phyloP scores from a whole-genome alignment of 2,329 filamentous ascomycete genomes.

The Talaromyces sp. region DNA sequence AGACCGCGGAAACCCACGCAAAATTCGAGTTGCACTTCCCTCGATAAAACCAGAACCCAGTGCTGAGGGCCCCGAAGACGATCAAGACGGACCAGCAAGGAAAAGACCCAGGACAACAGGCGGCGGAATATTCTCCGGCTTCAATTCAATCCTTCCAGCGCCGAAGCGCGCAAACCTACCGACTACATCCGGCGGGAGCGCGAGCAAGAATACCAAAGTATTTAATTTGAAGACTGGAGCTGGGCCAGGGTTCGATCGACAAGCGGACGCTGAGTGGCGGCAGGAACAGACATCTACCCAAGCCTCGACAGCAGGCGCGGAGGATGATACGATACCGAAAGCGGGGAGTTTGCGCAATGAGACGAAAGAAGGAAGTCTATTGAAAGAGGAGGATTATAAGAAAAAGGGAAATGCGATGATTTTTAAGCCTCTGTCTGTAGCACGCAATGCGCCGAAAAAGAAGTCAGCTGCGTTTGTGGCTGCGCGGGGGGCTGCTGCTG shows the following conservation, averaged over 20 bases:
- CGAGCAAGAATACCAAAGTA: constrained; percentile 45
- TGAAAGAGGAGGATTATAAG: constrained; percentile 37
- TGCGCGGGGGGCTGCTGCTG: constrained; percentile 19
- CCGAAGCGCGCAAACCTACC: constrained; percentile 58
- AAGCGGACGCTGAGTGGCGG: constrained; percentile 44
- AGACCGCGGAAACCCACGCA: constrained; percentile 74
- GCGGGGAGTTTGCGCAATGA: constrained; percentile 24
- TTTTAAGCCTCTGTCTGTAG: constrained; percentile 86
- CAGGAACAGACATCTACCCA: constrained; percentile 24
- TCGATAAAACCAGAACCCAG: constrained; percentile 45
- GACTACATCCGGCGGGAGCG: constrained; percentile 18
- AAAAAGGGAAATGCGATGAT: constrained; percentile 74
- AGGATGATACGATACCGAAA: constrained; percentile 25
- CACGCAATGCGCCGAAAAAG: constrained; percentile 69
- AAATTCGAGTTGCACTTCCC: constrained; percentile 78
- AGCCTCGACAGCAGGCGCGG: constrained; percentile 35
- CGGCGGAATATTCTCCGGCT: constrained; percentile 69
- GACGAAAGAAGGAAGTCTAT: constrained; percentile 16
- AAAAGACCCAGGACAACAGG: constrained; percentile 67
- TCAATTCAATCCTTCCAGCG: constrained; percentile 81
- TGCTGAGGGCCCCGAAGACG: constrained; percentile 33
- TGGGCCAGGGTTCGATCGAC: constrained; percentile 74
- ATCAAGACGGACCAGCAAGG: constrained; percentile 58
- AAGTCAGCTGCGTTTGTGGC: constrained; percentile 37
- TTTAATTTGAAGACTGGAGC: constrained; percentile 79